Conservation (phyloP, 2,329 filamentous ascomycete species). For the Pseudocercospora crystallina region DNA sequence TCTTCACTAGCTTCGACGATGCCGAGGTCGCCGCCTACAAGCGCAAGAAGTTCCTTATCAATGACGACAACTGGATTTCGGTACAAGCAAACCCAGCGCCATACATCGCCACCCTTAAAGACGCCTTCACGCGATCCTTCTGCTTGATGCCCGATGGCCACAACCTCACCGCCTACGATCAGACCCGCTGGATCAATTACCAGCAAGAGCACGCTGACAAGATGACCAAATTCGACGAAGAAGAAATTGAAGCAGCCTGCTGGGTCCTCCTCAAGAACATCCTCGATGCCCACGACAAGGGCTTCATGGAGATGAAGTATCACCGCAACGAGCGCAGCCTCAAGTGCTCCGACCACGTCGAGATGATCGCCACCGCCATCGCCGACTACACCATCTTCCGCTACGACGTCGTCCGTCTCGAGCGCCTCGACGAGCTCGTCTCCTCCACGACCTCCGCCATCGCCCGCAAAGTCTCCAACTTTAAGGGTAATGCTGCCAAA, state of each 20-base stretch:
- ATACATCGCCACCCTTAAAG: slow-evolving; percentile 10
- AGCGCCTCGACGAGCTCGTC: slow-evolving; percentile 18
- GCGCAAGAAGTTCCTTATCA: background rate
- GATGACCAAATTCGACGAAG: slow-evolving; percentile 8
- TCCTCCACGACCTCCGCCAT: slow-evolving; percentile 13
- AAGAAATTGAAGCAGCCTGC: slow-evolving; percentile 14
- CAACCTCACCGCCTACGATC: slow-evolving; percentile 5
- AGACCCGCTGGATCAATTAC: slow-evolving; percentile 13
- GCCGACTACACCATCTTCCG: slow-evolving; percentile 19
- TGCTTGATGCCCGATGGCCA: slow-evolving; percentile 8
- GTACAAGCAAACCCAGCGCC: slow-evolving; percentile 9
- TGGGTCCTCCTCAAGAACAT: slow-evolving; percentile 18
- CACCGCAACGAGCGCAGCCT: slow-evolving; percentile 10
- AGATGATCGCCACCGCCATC: slow-evolving; percentile 11
- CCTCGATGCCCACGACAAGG: slow-evolving; percentile 15
- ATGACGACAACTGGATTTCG: slow-evolving; percentile 12
- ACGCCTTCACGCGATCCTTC: slow-evolving; percentile 12
- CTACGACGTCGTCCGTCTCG: slow-evolving; percentile 18
- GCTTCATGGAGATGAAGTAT: slow-evolving; percentile 10
- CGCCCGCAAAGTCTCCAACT: slow-evolving; percentile 20
- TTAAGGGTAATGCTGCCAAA: slow-evolving; percentile 17
- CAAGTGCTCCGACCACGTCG: slow-evolving; percentile 16
- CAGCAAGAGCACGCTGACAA: slow-evolving; percentile 17
- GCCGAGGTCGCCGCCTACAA: slow-evolving; percentile 13
- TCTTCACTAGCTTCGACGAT: slow-evolving; percentile 16